Evolutionary conservation across 1,284 basidiomycete species (phyloP).

Genomic region (Fomes fomentarius): DNA sequence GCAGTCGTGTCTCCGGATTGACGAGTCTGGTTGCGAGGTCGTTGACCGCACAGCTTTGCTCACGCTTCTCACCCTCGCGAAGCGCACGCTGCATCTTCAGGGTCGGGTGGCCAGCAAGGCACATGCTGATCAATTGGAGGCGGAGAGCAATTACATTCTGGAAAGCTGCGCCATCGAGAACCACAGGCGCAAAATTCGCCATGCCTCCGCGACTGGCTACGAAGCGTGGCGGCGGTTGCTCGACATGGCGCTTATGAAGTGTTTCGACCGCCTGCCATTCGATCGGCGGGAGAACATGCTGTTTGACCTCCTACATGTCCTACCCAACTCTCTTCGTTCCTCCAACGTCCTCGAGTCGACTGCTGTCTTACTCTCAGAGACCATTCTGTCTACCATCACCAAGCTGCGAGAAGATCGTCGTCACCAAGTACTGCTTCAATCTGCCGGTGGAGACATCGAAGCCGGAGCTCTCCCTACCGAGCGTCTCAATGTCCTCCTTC

Average conservation of each 20-base stretch:
- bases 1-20: constrained; percentile 71
- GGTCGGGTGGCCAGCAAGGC: constrained; percentile 65
- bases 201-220: constrained; percentile 73
- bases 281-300: constrained; percentile 84
- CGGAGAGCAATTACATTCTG: constrained; percentile 77
- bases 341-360: constrained; percentile 71
- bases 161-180: constrained; percentile 87
- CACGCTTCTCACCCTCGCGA: constrained; percentile 63
- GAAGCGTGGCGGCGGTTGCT: constrained; percentile 84
- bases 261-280: constrained; percentile 79
- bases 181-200: constrained; percentile 77
- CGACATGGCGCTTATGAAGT: constrained; percentile 83
- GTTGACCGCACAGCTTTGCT: constrained; percentile 78
- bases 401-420: constrained; percentile 81
- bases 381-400: constrained; percentile 80
- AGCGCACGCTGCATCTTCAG: constrained; percentile 65
- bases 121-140: constrained; percentile 69
- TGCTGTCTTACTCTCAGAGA: constrained; percentile 81
- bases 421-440: constrained; percentile 66
- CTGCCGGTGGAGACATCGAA: constrained; percentile 56
- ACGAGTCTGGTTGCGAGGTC: constrained; percentile 80
- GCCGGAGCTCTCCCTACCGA: constrained; percentile 79
- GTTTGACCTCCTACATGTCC: constrained; percentile 83
- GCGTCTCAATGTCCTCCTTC: constrained; percentile 77
- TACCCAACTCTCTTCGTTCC: constrained; percentile 64